Evolutionary conservation across 768 basidiomycete genomes (phyloP).

Genomic region (Phylloporus sp.): DNA sequence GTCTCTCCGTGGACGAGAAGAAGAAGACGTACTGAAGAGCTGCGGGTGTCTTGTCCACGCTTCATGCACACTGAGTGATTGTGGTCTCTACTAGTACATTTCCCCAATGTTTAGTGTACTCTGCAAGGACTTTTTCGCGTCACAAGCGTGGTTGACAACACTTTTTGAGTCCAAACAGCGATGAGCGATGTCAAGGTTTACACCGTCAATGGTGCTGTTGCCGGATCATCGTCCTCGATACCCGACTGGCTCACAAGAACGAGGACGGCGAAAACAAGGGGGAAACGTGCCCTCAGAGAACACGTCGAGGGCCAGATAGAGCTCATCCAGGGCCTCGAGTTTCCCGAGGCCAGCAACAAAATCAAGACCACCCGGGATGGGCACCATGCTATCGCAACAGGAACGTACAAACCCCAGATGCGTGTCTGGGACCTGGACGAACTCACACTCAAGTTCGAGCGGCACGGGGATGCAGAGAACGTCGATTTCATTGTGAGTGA

Average conservation of each 20-base stretch:
- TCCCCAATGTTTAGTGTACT: constrained; percentile 11
- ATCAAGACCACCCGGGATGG: constrained; percentile 91
- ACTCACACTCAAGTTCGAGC: constrained; percentile 90
- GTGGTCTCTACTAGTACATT: constrained; percentile 18
- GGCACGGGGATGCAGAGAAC: constrained; percentile 95
- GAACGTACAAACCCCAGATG: constrained; percentile 97
- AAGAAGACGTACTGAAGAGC: constrained; percentile 80
- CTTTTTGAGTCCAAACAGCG: constrained; percentile 2
- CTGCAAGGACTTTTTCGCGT: constrained; percentile 13
- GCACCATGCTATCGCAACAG: constrained; percentile 88
- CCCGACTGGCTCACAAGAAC: constrained; percentile 90
- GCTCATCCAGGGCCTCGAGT: constrained; percentile 94
- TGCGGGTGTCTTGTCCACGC: neutral
- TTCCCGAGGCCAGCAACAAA: constrained; percentile 92
- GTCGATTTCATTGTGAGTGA: constrained; percentile 95
- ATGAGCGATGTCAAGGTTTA: constrained; percentile 72
- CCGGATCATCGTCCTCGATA: constrained; percentile 85
- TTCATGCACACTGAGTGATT: neutral
- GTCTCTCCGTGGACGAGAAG: constrained; percentile 97
- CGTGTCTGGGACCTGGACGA: constrained; percentile 94
- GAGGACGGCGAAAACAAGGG: constrained; percentile 50
- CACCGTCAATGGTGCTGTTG: constrained; percentile 90
- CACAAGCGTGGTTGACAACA: neutral
- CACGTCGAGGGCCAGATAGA: constrained; percentile 83
- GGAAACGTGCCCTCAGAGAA: constrained; percentile 63